A percentile compares a stretch with the other conserved stretches of the same genome.
phyloP scores from a whole-genome alignment of 176 grass and related monocot species.

The Lolium perenne region DNA sequence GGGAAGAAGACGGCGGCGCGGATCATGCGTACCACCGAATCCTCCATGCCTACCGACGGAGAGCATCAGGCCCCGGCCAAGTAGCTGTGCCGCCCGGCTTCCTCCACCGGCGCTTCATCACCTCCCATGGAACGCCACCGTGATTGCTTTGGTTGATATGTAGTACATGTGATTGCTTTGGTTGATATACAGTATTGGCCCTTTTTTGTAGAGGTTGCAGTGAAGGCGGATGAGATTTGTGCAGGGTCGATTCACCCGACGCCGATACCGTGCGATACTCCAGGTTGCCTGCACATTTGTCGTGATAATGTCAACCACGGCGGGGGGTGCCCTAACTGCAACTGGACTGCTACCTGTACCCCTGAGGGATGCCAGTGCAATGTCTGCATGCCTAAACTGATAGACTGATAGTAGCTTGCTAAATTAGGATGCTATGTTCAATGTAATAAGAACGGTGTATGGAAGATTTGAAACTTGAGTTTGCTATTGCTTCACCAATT shows the following conservation, averaged over 20 bases:
- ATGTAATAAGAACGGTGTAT: not conserved
- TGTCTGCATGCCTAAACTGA: not conserved
- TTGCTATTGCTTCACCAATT: not conserved
- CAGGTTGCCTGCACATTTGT: slow-evolving; percentile 15
- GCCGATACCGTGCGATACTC: not conserved
- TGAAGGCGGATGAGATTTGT: not conserved
- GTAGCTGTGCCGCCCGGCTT: no score
- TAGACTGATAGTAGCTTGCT: not conserved
- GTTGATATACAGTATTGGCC: not conserved
- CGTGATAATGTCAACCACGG: not conserved
- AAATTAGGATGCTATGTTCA: not conserved
- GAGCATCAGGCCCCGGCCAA: no score
- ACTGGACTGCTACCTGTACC: not conserved
- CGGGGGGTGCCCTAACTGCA: not conserved
- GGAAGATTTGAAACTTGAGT: not conserved
- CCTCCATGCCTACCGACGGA: no score
- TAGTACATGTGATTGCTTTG: not conserved
- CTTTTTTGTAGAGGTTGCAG: not conserved
- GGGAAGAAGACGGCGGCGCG: no score
- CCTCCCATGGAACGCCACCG: no score
- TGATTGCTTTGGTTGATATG: no score
- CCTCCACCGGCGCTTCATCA: no score
- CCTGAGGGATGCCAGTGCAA: not conserved
- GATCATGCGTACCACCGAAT: no score
- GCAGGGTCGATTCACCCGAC: not conserved